Base-by-base conservation (phyloP, 1,284 basidiomycete species). In the Sporisorium graminicola region DNA sequence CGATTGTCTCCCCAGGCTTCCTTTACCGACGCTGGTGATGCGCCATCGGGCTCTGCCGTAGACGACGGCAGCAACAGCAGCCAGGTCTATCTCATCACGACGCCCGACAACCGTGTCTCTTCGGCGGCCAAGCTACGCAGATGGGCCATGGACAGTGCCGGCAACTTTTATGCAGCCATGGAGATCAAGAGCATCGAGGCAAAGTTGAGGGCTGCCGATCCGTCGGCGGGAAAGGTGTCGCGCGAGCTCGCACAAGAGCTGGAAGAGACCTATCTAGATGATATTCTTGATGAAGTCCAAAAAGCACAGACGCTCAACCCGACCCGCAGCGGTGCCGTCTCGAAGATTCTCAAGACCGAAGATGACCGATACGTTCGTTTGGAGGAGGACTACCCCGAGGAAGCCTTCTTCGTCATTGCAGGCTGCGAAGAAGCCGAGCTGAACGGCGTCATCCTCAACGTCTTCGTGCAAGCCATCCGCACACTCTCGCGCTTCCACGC, bases 121-220 rank as follows among this genome's bases (percentile, higher is more conserved):
- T 82, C 81, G 2, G 82, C 83, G 0, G 83, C 83, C 33, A 85
- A 85, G 64, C 61, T 83, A 50, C 61, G 83, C 3, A 58, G 83
- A 24, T 85, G 83, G 83, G 83, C 83, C 8, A 85, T 85, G 83
- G 83, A 85, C 55, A 67, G 76, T 27, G 53, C 63, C 3, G 83
- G 83, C 27, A 64, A 76, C 61, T 85, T 85, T 59, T 85, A 82
- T 49, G 83, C 83, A 4, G 83, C 83, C 29, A 84, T 85, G 83
- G 83, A 85, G 61, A 82, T 85, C 74, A 85, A 83, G 63, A 77
- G 72, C 40, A 80, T 84, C 56, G 80, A 85, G 55, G 78, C 79
- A 5, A 85, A 85, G 73, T 43, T 85, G 14, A 65, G 73, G 12
- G 66, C 68, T 4, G 81, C 78, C 12, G 82, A 82, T 49, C 77